phyloP scores from a whole-genome alignment of 371 early-diverging fungal species.

The Phascolomyces articulosus region DNA sequence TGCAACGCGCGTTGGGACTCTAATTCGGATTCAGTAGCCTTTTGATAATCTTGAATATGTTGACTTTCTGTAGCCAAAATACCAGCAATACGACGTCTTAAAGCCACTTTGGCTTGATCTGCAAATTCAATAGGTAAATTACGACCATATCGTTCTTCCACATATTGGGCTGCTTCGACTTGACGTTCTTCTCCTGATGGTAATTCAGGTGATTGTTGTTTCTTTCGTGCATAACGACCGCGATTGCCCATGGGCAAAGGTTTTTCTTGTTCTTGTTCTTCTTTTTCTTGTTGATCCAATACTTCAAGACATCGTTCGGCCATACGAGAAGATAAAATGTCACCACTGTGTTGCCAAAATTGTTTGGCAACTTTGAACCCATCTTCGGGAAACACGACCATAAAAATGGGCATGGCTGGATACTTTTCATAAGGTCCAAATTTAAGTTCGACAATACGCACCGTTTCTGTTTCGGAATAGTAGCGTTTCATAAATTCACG shows the following conservation, averaged over 20 bases:
- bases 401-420: conserved; percentile 55
- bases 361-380: conserved; percentile 77
- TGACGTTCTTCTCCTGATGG: conserved; percentile 15
- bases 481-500: conserved; percentile 65
- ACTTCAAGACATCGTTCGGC: conserved; percentile 82
- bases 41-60: conserved; percentile 25
- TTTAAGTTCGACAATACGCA: conserved; percentile 69
- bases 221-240: background rate
- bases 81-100: conserved; percentile 85
- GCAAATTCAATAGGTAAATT: conserved; percentile 78
- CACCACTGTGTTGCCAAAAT: conserved; percentile 96
- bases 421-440: conserved; percentile 46
- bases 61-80: conserved; percentile 51
- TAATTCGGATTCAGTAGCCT: conserved; percentile 27
- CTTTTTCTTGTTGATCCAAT: conserved; percentile 51
- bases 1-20: conserved; percentile 28
- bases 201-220: background rate
- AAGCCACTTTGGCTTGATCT: conserved; percentile 71
- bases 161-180: conserved; percentile 60
- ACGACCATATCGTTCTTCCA: conserved; percentile 94
- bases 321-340: conserved; percentile 84
- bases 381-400: conserved; percentile 75
- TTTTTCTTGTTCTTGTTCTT: background rate
- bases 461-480: conserved; percentile 30
- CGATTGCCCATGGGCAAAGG: background rate